A percentile compares a stretch with the other conserved stretches of the same genome.
Conservation (phyloP, 768 basidiomycete species). For the Auricularia cornea region DNA sequence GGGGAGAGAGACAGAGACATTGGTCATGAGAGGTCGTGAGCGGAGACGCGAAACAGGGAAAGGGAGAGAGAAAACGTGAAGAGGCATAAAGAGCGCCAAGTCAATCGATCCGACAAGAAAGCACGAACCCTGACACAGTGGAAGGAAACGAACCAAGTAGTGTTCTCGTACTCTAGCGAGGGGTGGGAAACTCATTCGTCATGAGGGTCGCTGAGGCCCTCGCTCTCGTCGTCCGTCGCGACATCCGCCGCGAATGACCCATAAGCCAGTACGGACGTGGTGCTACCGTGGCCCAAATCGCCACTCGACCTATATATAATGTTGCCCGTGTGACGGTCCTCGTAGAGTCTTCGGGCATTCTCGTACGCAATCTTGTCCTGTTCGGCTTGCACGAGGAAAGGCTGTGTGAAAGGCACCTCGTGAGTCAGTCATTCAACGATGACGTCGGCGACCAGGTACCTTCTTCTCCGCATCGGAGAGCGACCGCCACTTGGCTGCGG, state of each 20-base stretch:
- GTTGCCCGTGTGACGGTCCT: slow-evolving; percentile 52
- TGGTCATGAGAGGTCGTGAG: background rate
- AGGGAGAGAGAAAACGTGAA: background rate
- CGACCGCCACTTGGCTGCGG: slow-evolving; percentile 86
- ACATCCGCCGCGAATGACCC: background rate
- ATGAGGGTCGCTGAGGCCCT: background rate
- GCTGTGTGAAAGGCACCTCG: slow-evolving; percentile 36
- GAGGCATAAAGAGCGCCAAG: background rate
- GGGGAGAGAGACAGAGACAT: background rate
- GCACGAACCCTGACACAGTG: background rate
- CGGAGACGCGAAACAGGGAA: background rate
- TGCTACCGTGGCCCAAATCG: background rate
- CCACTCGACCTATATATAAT: slow-evolving; percentile 44
- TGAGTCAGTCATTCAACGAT: background rate
- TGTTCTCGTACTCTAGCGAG: background rate
- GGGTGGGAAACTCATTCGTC: background rate
- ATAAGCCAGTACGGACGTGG: background rate
- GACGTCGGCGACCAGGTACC: slow-evolving; percentile 35
- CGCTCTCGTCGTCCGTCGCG: slow-evolving; percentile 1
- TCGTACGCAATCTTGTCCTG: slow-evolving; percentile 95
- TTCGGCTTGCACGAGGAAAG: slow-evolving; percentile 88
- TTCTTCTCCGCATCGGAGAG: slow-evolving; percentile 92
- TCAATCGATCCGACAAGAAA: background rate
- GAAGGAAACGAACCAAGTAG: background rate
- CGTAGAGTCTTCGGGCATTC: slow-evolving; percentile 74